Percentiles rank a stretch among this genome's conserved stretches.
Conservation (phyloP, 1,284 basidiomycete genomes). For the Cutaneotrichosporon mucoides region DNA sequence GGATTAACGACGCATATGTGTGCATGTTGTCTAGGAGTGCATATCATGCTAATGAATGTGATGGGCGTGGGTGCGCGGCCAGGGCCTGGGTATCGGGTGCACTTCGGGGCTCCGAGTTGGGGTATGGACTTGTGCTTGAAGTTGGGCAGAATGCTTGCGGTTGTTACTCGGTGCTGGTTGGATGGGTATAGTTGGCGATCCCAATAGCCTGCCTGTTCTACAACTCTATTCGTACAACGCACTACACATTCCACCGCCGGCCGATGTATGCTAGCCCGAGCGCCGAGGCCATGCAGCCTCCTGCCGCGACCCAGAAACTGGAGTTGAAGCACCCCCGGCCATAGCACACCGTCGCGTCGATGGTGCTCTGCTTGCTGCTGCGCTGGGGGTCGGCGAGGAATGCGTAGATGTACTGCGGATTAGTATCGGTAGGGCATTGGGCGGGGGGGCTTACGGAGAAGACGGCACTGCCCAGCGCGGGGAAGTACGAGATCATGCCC, state of each 20-base stretch:
- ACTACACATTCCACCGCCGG: conserved; percentile 42
- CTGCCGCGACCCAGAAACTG: conserved; percentile 40
- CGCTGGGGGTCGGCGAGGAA: conserved; percentile 5
- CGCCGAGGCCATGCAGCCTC: conserved; percentile 30
- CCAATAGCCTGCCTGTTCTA: neutral
- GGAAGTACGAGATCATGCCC: conserved; percentile 48
- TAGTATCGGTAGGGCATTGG: too few species aligned
- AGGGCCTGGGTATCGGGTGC: too few species aligned
- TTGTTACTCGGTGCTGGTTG: neutral
- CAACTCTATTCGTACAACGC: too few species aligned
- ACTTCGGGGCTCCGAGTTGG: too few species aligned
- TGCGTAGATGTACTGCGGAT: conserved; percentile 1
- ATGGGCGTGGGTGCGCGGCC: neutral
- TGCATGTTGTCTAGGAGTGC: conserved; percentile 1
- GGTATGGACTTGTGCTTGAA: neutral
- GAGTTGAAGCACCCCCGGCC: conserved; percentile 41
- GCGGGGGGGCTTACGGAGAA: conserved; percentile 38
- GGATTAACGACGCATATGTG: neutral
- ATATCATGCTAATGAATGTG: conserved; percentile 3
- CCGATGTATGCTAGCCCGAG: conserved; percentile 38
- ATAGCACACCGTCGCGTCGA: conserved; percentile 31
- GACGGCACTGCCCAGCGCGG: conserved; percentile 44
- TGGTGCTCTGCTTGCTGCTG: conserved; percentile 32
- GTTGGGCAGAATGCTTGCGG: neutral
- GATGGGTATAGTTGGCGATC: neutral